These are phyloP conservation scores for Blastobotrys americana DNA, from an alignment of 805 yeast genomes.

Conservation along the genomic window DNA sequence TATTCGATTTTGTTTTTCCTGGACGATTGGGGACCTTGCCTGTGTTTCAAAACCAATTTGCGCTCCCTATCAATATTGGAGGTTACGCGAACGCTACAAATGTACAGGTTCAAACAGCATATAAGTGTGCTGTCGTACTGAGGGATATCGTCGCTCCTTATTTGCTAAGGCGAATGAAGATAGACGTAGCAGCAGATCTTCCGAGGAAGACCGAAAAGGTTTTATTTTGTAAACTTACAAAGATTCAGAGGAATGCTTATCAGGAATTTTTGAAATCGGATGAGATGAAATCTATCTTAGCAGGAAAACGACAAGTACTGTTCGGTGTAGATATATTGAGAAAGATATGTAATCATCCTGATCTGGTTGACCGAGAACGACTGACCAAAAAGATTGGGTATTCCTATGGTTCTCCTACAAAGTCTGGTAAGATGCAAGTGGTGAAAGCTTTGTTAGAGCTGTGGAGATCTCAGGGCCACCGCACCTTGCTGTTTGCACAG, in stretches of 20 bases:
- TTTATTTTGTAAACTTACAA: conserved; percentile 78
- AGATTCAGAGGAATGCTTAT: conserved; percentile 66
- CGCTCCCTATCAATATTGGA: conserved; percentile 90
- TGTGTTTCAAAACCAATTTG: conserved; percentile 86
- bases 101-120: conserved; percentile 92
- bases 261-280: conserved; percentile 66
- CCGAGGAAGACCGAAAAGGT: conserved; percentile 95
- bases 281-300: conserved; percentile 62
- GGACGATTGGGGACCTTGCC: conserved; percentile 94
- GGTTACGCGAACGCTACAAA: conserved; percentile 97
- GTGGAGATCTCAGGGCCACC: conserved; percentile 73
- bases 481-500: conserved; percentile 82
- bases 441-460: conserved; percentile 62
- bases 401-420: conserved; percentile 39
- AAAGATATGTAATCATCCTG: conserved; percentile 96
- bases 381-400: conserved; percentile 30
- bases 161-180: conserved; percentile 74
- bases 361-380: conserved; percentile 49
- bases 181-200: conserved; percentile 90
- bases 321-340: conserved; percentile 86
- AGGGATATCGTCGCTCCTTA: conserved; percentile 88
- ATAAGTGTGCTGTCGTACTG: conserved; percentile 87
- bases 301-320: conserved; percentile 72
- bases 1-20: conserved; percentile 92
- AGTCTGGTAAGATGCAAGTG: conserved; percentile 88